Evolutionary conservation across 352 stramenopile species (phyloP).

Genomic region (Globisporangium polare): DNA sequence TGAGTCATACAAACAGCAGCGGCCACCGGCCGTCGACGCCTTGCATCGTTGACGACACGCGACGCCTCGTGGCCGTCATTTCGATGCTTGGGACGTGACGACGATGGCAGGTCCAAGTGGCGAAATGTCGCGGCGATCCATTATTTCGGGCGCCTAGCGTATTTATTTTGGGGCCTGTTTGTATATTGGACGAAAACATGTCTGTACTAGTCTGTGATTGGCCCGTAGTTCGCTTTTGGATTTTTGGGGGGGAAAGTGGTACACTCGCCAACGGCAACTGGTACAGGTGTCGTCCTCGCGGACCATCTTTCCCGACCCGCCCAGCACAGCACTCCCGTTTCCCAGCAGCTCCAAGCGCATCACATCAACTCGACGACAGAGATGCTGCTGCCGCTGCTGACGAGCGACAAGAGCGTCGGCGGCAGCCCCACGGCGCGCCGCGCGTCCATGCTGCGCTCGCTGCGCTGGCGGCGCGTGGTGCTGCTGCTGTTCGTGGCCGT

Average conservation of each 20-base stretch:
- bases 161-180: no score
- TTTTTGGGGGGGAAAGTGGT: background rate
- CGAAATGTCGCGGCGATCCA: no score
- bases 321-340: background rate
- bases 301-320: background rate
- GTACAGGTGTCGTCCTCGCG: background rate
- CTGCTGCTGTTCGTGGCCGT: constrained; percentile 14
- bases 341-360: background rate
- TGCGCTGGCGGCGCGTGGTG: constrained; percentile 16
- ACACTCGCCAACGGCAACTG: background rate
- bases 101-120: no score
- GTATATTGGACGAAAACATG: no score
- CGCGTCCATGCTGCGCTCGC: constrained; percentile 17
- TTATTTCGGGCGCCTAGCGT: no score
- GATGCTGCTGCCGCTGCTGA: background rate
- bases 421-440: constrained; percentile 10
- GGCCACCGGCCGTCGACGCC: no score
- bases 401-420: constrained; percentile 13
- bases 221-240: no score
- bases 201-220: no score
- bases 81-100: no score
- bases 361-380: background rate
- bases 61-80: no score
- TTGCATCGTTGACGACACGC: no score
- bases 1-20: no score